Evolutionary conservation across 1,284 basidiomycete genomes (phyloP).

Genomic region (Melampsora larici-populina): DNA sequence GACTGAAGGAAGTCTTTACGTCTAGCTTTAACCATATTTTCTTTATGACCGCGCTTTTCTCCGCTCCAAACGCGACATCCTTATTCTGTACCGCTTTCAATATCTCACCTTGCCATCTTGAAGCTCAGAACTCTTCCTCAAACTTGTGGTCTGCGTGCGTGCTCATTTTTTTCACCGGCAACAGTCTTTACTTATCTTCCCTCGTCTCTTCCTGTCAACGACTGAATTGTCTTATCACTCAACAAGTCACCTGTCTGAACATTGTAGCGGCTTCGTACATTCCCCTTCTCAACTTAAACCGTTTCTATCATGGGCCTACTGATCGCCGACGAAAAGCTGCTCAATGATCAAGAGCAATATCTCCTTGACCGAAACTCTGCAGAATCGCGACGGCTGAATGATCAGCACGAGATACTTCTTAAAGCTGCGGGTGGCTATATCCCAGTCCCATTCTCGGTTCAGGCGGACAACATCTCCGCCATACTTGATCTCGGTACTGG

Average conservation of each 20-base stretch:
- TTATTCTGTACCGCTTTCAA: neutral
- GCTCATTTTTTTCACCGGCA: no score
- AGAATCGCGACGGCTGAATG: conserved; percentile 26
- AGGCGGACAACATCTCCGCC: conserved; percentile 17
- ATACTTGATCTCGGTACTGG: conserved; percentile 38
- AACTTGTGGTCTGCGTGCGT: neutral
- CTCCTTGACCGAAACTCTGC: conserved; percentile 15
- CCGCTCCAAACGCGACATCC: neutral
- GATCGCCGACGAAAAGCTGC: neutral
- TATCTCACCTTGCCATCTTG: neutral
- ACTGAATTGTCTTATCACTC: neutral
- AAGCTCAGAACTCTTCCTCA: neutral
- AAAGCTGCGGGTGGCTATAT: conserved; percentile 38
- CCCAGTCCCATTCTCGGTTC: conserved; percentile 13
- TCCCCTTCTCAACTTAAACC: neutral
- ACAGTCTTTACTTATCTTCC: neutral
- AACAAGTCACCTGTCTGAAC: neutral
- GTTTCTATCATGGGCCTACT: neutral
- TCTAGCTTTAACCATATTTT: neutral
- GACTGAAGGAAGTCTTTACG: neutral
- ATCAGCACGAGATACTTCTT: conserved; percentile 31
- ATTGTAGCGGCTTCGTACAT: neutral
- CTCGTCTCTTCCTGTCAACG: neutral
- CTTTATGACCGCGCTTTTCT: neutral
- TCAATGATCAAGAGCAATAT: neutral